Percentiles rank a stretch among this genome's conserved stretches.
These are phyloP conservation scores for Cystobasidiaceae sp. DNA, from an alignment of 1,284 basidiomycete species.

Conservation along the genomic window DNA sequence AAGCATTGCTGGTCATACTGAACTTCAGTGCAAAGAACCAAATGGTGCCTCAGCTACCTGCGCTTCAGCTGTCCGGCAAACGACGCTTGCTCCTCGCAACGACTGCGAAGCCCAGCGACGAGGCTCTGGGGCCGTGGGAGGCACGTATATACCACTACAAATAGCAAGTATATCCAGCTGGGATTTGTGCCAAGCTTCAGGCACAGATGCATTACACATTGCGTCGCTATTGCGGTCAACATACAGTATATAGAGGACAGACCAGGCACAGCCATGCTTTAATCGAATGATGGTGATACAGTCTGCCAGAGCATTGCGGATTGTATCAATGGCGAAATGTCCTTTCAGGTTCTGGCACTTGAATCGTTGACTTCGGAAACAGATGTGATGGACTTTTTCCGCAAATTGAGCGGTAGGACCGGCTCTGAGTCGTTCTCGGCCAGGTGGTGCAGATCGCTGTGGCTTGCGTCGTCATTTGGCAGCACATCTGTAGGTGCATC, in stretches of 20 bases:
- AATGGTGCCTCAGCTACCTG: neutral
- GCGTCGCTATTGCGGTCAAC: too few species aligned
- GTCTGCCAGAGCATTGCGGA: neutral
- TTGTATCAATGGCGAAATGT: neutral
- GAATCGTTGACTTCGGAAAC: neutral
- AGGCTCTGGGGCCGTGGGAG: neutral
- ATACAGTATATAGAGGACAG: too few species aligned
- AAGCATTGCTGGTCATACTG: neutral
- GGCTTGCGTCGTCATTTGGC: constrained; percentile 16
- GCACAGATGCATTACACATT: neutral
- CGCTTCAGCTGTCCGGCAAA: neutral
- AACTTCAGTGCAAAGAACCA: neutral
- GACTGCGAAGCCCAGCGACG: neutral
- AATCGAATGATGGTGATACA: too few species aligned
- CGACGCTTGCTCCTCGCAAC: neutral
- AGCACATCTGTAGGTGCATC: constrained; percentile 28
- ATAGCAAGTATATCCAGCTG: neutral
- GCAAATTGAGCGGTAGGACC: constrained; percentile 16
- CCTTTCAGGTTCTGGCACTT: neutral
- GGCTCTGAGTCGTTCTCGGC: constrained; percentile 1
- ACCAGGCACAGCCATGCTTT: too few species aligned
- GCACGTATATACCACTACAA: neutral
- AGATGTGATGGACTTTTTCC: constrained; percentile 4
- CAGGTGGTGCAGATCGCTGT: neutral
- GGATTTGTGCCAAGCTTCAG: neutral